phyloP scores from a whole-genome alignment of 2,329 filamentous ascomycete genomes.

The Ophiocordyceps camponoti-rufipedis region DNA sequence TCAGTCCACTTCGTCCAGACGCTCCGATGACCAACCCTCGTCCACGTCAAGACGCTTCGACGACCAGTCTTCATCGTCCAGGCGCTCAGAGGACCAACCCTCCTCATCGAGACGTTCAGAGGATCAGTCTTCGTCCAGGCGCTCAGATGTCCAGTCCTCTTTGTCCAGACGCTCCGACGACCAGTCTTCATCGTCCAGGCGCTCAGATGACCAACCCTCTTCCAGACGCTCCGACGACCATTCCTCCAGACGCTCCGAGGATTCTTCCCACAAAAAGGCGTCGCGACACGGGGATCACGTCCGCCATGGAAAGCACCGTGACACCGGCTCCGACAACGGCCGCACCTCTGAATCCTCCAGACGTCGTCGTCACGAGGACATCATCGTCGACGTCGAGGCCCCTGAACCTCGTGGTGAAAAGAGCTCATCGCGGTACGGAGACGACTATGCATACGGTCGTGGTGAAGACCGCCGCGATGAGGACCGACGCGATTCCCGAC shows the following conservation, averaged over 20 bases:
- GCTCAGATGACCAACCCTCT: no score
- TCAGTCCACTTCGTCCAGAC: no score
- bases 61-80: constrained; percentile 7
- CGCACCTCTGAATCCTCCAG: constrained; percentile 6
- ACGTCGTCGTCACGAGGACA: constrained; percentile 7
- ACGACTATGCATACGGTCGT: constrained; percentile 8
- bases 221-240: no score
- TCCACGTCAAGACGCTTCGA: constrained; percentile 11
- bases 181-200: constrained; percentile 1
- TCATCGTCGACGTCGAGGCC: constrained; percentile 9
- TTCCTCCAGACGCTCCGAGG: no score
- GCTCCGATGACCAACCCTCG: constrained; percentile 2
- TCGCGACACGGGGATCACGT: constrained; percentile 15
- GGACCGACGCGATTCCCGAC: constrained; percentile 1
- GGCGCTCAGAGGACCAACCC: no score
- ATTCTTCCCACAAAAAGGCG: constrained; percentile 9
- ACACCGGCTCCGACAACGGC: constrained; percentile 7
- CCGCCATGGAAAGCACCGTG: constrained; percentile 10
- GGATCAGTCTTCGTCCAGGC: constrained; percentile 10
- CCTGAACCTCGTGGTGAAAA: constrained; percentile 11
- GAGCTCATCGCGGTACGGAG: constrained; percentile 7
- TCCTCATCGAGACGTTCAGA: constrained; percentile 4
- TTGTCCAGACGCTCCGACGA: constrained; percentile 12
- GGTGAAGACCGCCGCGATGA: constrained; percentile 9
- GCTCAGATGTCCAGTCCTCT: constrained; percentile 9